These are phyloP conservation scores for Ramalina intermedia DNA, from an alignment of 495 filamentous ascomycete species.

Conservation along the genomic window DNA sequence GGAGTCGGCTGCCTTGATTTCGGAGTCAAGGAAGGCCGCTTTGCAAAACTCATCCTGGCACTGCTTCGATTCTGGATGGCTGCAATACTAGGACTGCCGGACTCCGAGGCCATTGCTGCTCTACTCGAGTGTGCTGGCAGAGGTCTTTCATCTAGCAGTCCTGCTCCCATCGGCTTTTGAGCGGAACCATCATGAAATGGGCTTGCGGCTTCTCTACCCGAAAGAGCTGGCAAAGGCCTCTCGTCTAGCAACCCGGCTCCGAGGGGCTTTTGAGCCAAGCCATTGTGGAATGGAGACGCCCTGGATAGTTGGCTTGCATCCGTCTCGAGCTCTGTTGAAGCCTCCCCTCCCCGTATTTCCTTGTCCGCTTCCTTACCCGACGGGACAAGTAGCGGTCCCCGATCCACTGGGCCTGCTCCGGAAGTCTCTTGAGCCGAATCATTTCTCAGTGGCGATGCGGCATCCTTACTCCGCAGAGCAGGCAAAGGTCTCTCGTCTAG, in stretches of 20 bases:
- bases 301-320: slow-evolving; percentile 34
- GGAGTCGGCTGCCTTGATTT: slow-evolving; percentile 25
- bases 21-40: slow-evolving; percentile 30
- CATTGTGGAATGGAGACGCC: slow-evolving; percentile 39
- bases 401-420: slow-evolving; percentile 7
- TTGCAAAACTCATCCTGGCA: slow-evolving; percentile 34
- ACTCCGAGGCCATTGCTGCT: slow-evolving; percentile 34
- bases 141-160: slow-evolving; percentile 7
- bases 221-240: background rate
- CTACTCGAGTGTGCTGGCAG: slow-evolving; percentile 7
- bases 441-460: slow-evolving; percentile 37
- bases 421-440: slow-evolving; percentile 12
- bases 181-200: slow-evolving; percentile 32
- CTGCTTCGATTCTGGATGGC: slow-evolving; percentile 35
- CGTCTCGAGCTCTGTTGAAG: slow-evolving; percentile 43
- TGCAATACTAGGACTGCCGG: slow-evolving; percentile 43
- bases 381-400: background rate
- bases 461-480: slow-evolving; percentile 6
- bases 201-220: background rate
- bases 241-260: slow-evolving; percentile 10
- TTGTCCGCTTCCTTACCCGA: too few relatives aligned
- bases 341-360: slow-evolving; percentile 28
- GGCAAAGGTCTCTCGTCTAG: slow-evolving; percentile 5
- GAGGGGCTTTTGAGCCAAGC: slow-evolving; percentile 9
- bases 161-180: slow-evolving; percentile 9